A percentile compares a stretch with the other conserved stretches of the same genome.
Evolutionary conservation across 78 protist species (phyloP).

Genomic region (Anaeramoeba flamelloides): DNA sequence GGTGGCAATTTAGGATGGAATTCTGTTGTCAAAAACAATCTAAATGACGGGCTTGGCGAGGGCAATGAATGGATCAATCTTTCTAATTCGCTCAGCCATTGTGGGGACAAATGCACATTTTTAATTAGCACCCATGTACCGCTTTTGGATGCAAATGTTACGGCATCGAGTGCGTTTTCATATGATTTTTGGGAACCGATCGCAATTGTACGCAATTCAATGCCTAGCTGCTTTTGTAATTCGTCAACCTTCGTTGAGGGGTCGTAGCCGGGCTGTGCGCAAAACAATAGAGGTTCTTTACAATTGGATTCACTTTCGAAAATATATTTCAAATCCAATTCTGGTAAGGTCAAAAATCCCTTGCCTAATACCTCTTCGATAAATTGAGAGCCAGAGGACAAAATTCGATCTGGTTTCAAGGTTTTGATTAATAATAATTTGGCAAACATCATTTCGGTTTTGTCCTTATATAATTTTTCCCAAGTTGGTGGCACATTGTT

Average conservation of each 20-base stretch:
- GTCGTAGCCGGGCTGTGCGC: slow-evolving; percentile 74
- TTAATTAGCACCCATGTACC: slow-evolving; percentile 76
- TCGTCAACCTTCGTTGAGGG: slow-evolving; percentile 40
- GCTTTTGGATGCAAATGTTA: slow-evolving; percentile 38
- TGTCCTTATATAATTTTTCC: background rate
- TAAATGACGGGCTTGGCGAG: too few species aligned
- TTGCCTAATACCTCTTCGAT: slow-evolving; percentile 7
- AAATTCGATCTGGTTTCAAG: slow-evolving; percentile 55
- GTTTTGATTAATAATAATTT: slow-evolving; percentile 45
- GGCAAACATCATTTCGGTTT: background rate
- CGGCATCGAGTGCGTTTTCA: slow-evolving; percentile 57
- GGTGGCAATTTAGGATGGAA: slow-evolving; percentile 61
- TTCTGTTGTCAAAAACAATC: slow-evolving; percentile 77
- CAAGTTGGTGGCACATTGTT: background rate
- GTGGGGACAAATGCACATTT: slow-evolving; percentile 86
- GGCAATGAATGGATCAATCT: slow-evolving; percentile 62
- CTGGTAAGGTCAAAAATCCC: background rate
- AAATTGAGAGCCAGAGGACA: slow-evolving; percentile 4
- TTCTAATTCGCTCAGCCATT: slow-evolving; percentile 67
- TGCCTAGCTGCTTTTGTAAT: slow-evolving; percentile 16
- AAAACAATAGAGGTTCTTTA: slow-evolving; percentile 50
- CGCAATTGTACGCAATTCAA: slow-evolving; percentile 43
- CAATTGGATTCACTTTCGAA: slow-evolving; percentile 19
- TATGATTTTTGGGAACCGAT: slow-evolving; percentile 88
- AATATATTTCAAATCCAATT: slow-evolving; percentile 31